These are phyloP conservation scores for Populus alba DNA, from an alignment of 345 rosid species.

Conservation along the genomic window DNA sequence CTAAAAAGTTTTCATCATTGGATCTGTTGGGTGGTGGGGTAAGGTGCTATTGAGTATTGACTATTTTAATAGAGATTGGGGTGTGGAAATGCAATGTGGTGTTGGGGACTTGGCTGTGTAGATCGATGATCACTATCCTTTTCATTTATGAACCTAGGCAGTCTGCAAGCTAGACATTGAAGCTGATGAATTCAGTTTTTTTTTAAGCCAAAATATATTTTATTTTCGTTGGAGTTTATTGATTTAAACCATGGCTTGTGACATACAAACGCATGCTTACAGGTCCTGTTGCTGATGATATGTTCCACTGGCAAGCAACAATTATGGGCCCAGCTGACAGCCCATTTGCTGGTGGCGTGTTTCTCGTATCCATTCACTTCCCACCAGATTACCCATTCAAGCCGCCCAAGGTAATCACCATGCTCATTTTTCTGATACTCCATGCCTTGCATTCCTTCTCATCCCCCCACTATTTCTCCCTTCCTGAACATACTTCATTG, in stretches of 20 bases:
- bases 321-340: slow-evolving; percentile 25
- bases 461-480: neutral
- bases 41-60: neutral
- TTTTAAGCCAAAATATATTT: neutral
- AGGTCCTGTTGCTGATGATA: slow-evolving; percentile 27
- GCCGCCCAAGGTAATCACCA: slow-evolving; percentile 18
- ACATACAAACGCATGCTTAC: neutral
- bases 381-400: slow-evolving; percentile 28
- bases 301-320: slow-evolving; percentile 27
- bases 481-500: neutral
- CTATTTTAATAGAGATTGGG: neutral
- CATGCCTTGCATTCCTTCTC: neutral
- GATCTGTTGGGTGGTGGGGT: neutral
- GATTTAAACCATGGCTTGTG: neutral
- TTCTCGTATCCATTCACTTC: slow-evolving; percentile 22
- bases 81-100: neutral
- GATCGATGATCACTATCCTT: neutral
- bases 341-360: slow-evolving; percentile 25
- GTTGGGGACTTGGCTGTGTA: neutral
- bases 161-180: neutral
- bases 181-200: neutral
- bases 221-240: neutral
- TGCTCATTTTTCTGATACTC: neutral
- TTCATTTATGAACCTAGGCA: neutral
- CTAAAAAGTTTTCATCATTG: neutral